A percentile compares a stretch with the other conserved stretches of the same genome.
Conservation (phyloP, 139 green algal genomes). For the Chlamydomonas incerta region DNA sequence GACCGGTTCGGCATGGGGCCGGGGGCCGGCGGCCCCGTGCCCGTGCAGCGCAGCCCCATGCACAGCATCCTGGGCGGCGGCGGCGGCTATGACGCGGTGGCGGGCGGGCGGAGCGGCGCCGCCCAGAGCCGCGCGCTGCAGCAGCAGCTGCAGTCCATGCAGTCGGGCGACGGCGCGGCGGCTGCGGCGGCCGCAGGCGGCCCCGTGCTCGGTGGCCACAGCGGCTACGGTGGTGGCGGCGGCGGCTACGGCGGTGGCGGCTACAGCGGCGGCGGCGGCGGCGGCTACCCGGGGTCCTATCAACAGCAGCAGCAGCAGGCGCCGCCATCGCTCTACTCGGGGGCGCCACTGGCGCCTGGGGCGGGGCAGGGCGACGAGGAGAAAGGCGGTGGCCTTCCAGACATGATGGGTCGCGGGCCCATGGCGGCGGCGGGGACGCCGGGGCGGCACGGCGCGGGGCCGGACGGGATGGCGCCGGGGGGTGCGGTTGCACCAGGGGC, state of each 20-base stretch:
- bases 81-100: not conserved
- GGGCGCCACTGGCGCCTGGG: too few species aligned
- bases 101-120: too few species aligned
- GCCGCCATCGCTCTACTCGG: too few species aligned
- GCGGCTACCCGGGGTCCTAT: not conserved
- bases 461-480: not conserved
- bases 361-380: too few species aligned
- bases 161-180: not conserved
- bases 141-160: conserved; percentile 23
- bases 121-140: not conserved
- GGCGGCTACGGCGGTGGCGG: not conserved
- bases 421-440: too few species aligned
- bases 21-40: not conserved
- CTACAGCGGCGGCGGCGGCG: not conserved
- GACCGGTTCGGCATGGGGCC: not conserved
- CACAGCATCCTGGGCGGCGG: not conserved
- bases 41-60: not conserved
- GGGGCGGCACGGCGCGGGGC: not conserved
- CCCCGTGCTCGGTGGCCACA: not conserved
- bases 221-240: not conserved
- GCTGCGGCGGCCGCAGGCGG: not conserved
- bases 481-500: too few species aligned
- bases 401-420: too few species aligned
- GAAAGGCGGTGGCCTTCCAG: too few species aligned
- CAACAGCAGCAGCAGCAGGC: too few species aligned